phyloP scores from a whole-genome alignment of 805 yeast species.

The Pichia paraexigua region DNA sequence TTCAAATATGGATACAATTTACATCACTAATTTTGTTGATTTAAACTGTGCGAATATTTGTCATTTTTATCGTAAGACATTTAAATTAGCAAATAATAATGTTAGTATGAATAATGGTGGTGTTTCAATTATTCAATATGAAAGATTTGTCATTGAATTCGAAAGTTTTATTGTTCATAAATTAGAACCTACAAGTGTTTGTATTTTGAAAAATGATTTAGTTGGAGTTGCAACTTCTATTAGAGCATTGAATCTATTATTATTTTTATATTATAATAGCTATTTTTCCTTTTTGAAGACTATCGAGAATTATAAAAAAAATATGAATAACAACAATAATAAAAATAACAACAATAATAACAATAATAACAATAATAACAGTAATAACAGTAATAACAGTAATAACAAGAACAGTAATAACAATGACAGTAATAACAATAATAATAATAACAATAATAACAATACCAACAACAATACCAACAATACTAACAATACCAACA shows the following conservation, averaged over 20 bases:
- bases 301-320: neutral
- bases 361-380: neutral
- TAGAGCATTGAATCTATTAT: slow-evolving; percentile 15
- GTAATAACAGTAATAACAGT: neutral
- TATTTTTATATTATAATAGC: slow-evolving; percentile 17
- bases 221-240: slow-evolving; percentile 1
- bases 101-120: neutral
- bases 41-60: slow-evolving; percentile 3
- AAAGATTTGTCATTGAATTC: slow-evolving; percentile 14
- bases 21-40: slow-evolving; percentile 3
- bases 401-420: no score
- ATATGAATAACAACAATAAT: no score
- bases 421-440: no score
- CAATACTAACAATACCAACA: no score
- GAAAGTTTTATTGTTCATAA: slow-evolving; percentile 13
- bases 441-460: no score
- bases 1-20: slow-evolving; percentile 6
- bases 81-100: slow-evolving; percentile 6
- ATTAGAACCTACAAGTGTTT: slow-evolving; percentile 5
- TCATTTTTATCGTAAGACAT: slow-evolving; percentile 10
- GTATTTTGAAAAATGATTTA: slow-evolving; percentile 7
- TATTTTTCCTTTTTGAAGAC: slow-evolving; percentile 7
- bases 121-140: slow-evolving; percentile 12
- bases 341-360: neutral
- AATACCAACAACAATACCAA: no score